Evolutionary conservation across 2,329 filamentous ascomycete genomes (phyloP).

Genomic region (Venturia oleaginea): DNA sequence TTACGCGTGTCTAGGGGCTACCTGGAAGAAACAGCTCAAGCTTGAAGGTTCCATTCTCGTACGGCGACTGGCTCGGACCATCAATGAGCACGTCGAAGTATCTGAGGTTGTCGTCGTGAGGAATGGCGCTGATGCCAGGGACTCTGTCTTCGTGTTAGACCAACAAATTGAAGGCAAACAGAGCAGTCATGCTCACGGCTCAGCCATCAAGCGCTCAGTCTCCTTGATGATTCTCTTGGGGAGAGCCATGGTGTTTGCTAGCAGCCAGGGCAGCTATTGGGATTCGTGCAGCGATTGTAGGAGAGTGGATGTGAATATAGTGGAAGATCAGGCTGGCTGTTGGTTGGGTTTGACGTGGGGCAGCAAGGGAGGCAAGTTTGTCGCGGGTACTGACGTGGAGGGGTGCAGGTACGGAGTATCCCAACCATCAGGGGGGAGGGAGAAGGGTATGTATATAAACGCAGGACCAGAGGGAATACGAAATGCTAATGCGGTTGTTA

Average conservation of each 20-base stretch:
- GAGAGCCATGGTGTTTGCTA: slow-evolving; percentile 51
- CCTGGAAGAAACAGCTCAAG: slow-evolving; percentile 86
- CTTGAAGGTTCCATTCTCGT: slow-evolving; percentile 90
- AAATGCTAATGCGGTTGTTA: neutral
- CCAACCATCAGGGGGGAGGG: too few relatives aligned
- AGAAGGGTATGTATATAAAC: neutral
- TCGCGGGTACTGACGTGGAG: neutral
- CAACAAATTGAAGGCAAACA: neutral
- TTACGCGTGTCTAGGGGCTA: neutral
- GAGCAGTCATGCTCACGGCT: slow-evolving; percentile 59
- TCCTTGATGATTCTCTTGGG: slow-evolving; percentile 98
- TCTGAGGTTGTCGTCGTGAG: slow-evolving; percentile 92
- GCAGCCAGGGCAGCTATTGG: neutral
- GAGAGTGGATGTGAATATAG: neutral
- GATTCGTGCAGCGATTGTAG: neutral
- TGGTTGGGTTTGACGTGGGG: neutral
- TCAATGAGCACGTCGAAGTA: slow-evolving; percentile 98
- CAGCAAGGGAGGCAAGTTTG: neutral
- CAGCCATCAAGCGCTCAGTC: slow-evolving; percentile 91
- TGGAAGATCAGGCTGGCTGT: neutral
- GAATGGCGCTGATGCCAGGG: slow-evolving; percentile 88
- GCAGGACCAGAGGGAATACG: neutral
- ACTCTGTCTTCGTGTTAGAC: slow-evolving; percentile 49
- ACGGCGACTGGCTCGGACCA: slow-evolving; percentile 83
- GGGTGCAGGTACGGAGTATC: neutral